Percentiles rank a stretch among this genome's conserved stretches.
These are phyloP conservation scores for Cryptococcus deneoformans DNA, from an alignment of 1,284 basidiomycete species.

Conservation along the genomic window DNA sequence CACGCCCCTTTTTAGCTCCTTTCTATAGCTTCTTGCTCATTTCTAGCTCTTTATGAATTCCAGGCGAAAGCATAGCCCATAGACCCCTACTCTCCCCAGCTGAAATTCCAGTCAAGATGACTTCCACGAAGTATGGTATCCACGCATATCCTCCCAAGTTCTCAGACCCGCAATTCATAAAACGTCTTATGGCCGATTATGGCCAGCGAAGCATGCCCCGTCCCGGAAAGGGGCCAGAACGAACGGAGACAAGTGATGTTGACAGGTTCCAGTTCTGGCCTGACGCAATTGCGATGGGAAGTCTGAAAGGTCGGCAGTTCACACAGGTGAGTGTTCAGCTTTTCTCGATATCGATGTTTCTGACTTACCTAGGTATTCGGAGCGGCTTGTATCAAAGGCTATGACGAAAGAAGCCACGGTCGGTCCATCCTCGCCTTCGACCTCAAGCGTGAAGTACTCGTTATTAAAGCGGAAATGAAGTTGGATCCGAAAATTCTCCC, in stretches of 20 bases:
- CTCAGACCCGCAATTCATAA: background rate
- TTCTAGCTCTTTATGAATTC: too few relatives aligned
- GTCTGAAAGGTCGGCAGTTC: constrained; percentile 20
- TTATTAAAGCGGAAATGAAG: constrained; percentile 22
- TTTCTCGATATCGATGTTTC: background rate
- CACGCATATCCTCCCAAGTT: background rate
- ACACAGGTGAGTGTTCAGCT: constrained; percentile 17
- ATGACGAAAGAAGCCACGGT: constrained; percentile 5
- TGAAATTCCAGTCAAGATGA: background rate
- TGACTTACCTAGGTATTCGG: constrained; percentile 26
- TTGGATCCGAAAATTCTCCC: constrained; percentile 18
- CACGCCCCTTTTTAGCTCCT: too few relatives aligned
- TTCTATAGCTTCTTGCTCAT: too few relatives aligned
- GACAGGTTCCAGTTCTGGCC: constrained; percentile 32
- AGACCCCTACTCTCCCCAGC: too few relatives aligned
- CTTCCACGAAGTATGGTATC: background rate
- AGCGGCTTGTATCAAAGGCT: constrained; percentile 16
- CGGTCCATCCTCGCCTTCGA: constrained; percentile 39
- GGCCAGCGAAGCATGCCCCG: constrained; percentile 6
- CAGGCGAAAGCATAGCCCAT: too few relatives aligned
- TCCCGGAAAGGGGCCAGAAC: constrained; percentile 5
- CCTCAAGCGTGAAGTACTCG: constrained; percentile 29
- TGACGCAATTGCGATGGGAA: constrained; percentile 31
- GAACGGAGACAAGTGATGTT: constrained; percentile 9
- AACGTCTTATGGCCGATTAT: background rate